These are phyloP conservation scores for Colletotrichum zoysiae DNA, from an alignment of 2,329 filamentous ascomycete genomes.

Conservation along the genomic window DNA sequence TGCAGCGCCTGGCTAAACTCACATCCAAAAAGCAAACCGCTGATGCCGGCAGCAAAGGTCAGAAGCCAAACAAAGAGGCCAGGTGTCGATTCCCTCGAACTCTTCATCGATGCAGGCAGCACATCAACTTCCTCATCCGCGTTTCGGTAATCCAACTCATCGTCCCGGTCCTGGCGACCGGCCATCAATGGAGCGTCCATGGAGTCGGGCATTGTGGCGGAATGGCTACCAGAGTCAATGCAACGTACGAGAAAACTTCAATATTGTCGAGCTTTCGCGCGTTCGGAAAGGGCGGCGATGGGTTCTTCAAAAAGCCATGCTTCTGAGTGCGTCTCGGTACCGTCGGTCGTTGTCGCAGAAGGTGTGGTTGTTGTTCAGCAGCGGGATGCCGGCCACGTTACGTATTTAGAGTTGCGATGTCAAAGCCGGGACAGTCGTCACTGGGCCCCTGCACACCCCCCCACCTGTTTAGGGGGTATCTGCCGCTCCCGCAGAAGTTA, in stretches of 20 bases:
- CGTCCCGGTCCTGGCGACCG: constrained; percentile 47
- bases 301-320: constrained; percentile 37
- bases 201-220: constrained; percentile 36
- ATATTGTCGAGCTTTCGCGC: constrained; percentile 16
- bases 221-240: constrained; percentile 6
- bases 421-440: constrained; percentile 36
- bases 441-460: constrained; percentile 19
- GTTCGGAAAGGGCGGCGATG: constrained; percentile 12
- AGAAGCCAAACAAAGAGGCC: constrained; percentile 71
- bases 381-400: constrained; percentile 40
- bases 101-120: constrained; percentile 40
- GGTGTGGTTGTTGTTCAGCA: constrained; percentile 12
- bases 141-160: constrained; percentile 44
- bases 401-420: constrained; percentile 39
- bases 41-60: constrained; percentile 75
- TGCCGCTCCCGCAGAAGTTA: not conserved
- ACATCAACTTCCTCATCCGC: constrained; percentile 47
- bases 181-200: constrained; percentile 40
- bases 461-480: constrained; percentile 13
- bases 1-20: constrained; percentile 48
- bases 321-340: constrained; percentile 27
- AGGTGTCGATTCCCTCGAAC: constrained; percentile 46
- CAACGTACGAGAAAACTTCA: not conserved
- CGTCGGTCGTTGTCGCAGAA: constrained; percentile 30
- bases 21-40: constrained; percentile 77